Evolutionary conservation across 345 rosid genomes (phyloP).

Genomic region (Carallia pectinifolia): DNA sequence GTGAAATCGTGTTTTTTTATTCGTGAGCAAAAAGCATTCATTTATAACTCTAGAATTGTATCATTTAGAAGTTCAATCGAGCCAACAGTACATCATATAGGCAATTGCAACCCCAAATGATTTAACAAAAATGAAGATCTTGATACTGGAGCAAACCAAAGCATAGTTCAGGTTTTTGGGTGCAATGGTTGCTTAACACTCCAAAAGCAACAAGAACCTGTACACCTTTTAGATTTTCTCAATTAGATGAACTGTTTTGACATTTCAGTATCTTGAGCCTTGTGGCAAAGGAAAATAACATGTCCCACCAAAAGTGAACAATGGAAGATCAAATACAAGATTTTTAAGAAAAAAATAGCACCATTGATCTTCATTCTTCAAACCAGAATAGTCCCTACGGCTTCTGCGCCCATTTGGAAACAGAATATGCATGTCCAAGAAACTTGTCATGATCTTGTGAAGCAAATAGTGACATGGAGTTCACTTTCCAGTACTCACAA

Average conservation of each 20-base stretch:
- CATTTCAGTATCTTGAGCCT: background rate
- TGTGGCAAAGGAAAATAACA: background rate
- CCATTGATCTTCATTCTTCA: conserved; percentile 4
- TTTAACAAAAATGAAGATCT: too few species aligned
- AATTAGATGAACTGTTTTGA: background rate
- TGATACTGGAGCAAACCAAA: too few species aligned
- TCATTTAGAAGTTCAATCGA: too few species aligned
- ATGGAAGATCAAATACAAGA: too few species aligned
- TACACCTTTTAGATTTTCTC: background rate
- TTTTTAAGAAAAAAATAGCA: too few species aligned
- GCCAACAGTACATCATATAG: too few species aligned
- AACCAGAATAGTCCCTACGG: conserved; percentile 18
- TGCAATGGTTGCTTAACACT: too few species aligned
- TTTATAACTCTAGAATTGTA: too few species aligned
- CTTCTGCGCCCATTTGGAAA: conserved; percentile 34
- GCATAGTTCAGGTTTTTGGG: background rate
- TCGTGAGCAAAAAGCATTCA: too few species aligned
- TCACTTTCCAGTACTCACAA: conserved; percentile 44
- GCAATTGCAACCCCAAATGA: too few species aligned
- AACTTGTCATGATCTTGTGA: conserved; percentile 24
- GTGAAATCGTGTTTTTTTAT: too few species aligned
- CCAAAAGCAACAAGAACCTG: background rate
- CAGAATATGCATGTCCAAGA: conserved; percentile 41
- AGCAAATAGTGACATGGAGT: conserved; percentile 35
- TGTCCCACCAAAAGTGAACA: too few species aligned